Base-by-base conservation (phyloP, 2,329 filamentous ascomycete genomes). In the Paraphaeosphaeria minitans region DNA sequence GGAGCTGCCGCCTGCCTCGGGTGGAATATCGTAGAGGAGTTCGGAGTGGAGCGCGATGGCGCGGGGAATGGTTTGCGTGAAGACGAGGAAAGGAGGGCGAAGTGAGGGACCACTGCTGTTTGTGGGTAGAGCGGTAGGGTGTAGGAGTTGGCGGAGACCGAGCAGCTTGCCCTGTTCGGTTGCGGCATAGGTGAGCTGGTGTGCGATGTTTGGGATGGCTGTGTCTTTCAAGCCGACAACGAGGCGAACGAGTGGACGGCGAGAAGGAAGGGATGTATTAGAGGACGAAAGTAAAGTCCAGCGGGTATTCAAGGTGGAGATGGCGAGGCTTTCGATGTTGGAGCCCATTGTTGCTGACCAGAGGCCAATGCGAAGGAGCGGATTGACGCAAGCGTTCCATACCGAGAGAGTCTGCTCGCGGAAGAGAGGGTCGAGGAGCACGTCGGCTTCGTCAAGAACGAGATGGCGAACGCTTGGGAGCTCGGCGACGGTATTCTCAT, bases 311-410 rank as follows among this genome's bases (percentile, higher is more conserved):
- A 83, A 37, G 14, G 88, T 89, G n/a, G 86, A 85, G 7, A 85
- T 85, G 48, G 92, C 85, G 8, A 97, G 81, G 21, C 88, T 83
- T 79, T 99, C 95, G 43, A 98, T 91, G 67, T 89, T 95, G 16
- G 94, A 97, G 3, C 91, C 92, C 89, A 99, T 97, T 0, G 95
- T 99, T 14, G 95, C 95, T 14, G 95, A 98, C 93, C 94, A 99
- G 60, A 96, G 88, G 10, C 90, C 92, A 3, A 92, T 83, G 24
- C 88, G 85, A 9, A 98, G 81, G n/a, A 83, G 78, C 3, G 86
- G 82, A 65, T 89, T 88, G 2, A 82, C 87, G 75, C 94, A 94
- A 3, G 90, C 86, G 43, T 86, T 85, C 93, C 93, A 97, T 62
- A 98, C 88, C 4, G 85, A 84, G 39, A 96, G 81, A 0, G 93